Conservation (phyloP, 495 filamentous ascomycete genomes). For the Daldinia loculata region DNA sequence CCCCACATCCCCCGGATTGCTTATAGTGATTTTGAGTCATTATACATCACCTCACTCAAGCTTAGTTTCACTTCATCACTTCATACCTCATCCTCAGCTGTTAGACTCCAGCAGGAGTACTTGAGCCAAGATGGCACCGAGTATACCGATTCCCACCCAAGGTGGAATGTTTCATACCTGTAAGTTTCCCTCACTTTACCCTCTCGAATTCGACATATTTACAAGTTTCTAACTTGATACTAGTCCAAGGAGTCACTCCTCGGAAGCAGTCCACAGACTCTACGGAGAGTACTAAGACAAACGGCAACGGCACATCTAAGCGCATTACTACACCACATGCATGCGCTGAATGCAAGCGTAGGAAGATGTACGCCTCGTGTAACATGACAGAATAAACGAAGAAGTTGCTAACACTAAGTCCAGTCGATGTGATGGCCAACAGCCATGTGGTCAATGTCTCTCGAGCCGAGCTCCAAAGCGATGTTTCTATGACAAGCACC, state of each 20-base stretch:
- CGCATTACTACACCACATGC: conserved; percentile 65
- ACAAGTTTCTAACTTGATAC: conserved; percentile 33
- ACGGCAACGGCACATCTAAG: conserved; percentile 47
- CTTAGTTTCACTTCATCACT: conserved; percentile 23
- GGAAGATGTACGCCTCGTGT: conserved; percentile 60
- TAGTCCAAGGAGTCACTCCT: conserved; percentile 59
- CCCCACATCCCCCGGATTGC: conserved; percentile 41
- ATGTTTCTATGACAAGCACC: conserved; percentile 68
- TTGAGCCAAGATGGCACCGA: conserved; percentile 55
- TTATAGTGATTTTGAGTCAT: conserved; percentile 36
- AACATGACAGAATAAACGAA: conserved; percentile 3
- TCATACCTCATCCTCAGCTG: conserved; percentile 12
- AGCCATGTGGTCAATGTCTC: conserved; percentile 66
- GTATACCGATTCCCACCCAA: conserved; percentile 58
- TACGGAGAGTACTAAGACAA: conserved; percentile 56
- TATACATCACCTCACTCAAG: conserved; percentile 29
- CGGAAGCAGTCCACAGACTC: conserved; percentile 57
- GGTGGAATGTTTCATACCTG: conserved; percentile 65
- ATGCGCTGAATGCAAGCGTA: conserved; percentile 67
- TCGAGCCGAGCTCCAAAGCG: conserved; percentile 65
- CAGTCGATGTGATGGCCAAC: conserved; percentile 65
- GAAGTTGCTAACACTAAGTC: conserved; percentile 38
- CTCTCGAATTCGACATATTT: neutral
- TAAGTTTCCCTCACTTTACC: conserved; percentile 34
- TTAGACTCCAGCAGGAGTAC: conserved; percentile 18